phyloP scores from a whole-genome alignment of 2,329 filamentous ascomycete genomes.

The Exophiala phaeomuriformis region DNA sequence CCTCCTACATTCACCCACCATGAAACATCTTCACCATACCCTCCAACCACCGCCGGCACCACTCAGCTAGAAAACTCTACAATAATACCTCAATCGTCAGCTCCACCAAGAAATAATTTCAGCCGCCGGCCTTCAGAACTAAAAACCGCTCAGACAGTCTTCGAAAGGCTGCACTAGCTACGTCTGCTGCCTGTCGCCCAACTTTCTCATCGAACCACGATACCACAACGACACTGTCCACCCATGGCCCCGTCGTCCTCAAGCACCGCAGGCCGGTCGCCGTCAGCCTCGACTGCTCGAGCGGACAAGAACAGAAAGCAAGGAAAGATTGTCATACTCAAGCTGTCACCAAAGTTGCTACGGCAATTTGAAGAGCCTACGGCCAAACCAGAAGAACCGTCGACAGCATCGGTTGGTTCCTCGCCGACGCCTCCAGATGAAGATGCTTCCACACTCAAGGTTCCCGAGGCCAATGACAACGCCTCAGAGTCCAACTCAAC shows the following conservation, averaged over 20 bases:
- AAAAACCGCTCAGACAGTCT: conserved; percentile 22
- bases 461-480: conserved; percentile 36
- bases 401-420: conserved; percentile 34
- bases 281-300: conserved; percentile 28
- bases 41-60: conserved; percentile 26
- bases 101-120: conserved; percentile 14
- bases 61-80: conserved; percentile 12
- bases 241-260: conserved; percentile 27
- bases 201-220: not conserved
- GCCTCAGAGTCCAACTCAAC: conserved; percentile 30
- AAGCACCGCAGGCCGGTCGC: conserved; percentile 26
- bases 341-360: conserved; percentile 34
- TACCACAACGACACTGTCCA: conserved; percentile 26
- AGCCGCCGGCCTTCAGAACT: conserved; percentile 11
- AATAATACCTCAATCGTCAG: conserved; percentile 16
- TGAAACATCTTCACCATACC: conserved; percentile 23
- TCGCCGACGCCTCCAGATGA: conserved; percentile 28
- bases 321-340: conserved; percentile 32
- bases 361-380: conserved; percentile 30
- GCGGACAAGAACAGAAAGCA: conserved; percentile 30
- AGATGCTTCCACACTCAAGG: conserved; percentile 36
- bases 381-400: conserved; percentile 23
- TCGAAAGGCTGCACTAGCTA: not conserved
- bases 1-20: conserved; percentile 21
- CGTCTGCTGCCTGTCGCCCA: conserved; percentile 1